These are phyloP conservation scores for Macrolepiota albuminosa DNA, from an alignment of 768 basidiomycete genomes.

Conservation along the genomic window DNA sequence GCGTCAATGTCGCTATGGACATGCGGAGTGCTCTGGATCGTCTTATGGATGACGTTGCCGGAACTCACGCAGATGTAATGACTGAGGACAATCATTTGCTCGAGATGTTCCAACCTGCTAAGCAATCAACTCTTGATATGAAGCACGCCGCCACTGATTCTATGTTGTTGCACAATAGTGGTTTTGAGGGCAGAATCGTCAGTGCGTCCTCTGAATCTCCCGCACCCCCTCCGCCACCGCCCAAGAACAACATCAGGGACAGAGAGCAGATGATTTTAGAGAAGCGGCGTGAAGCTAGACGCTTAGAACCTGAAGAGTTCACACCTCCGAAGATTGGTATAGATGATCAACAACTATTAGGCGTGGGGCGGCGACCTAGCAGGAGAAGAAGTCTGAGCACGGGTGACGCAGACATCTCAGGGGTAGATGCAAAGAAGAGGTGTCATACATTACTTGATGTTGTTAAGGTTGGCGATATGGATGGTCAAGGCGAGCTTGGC, in stretches of 20 bases:
- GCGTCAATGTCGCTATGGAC: constrained; percentile 59
- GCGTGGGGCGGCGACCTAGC: constrained; percentile 46
- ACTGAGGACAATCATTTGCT: constrained; percentile 39
- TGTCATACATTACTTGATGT: constrained; percentile 36
- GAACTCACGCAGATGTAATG: constrained; percentile 32
- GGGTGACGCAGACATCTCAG: constrained; percentile 56
- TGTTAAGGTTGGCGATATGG: constrained; percentile 22
- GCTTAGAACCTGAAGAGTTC: constrained; percentile 44
- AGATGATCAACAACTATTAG: constrained; percentile 23
- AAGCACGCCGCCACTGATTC: constrained; percentile 53
- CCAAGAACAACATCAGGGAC: constrained; percentile 60
- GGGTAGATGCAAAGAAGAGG: constrained; percentile 27
- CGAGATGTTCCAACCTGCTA: constrained; percentile 21
- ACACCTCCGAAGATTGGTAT: constrained; percentile 9
- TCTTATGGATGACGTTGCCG: constrained; percentile 66
- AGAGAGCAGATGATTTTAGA: constrained; percentile 69
- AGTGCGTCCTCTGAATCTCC: constrained; percentile 38
- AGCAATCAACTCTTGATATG: constrained; percentile 20
- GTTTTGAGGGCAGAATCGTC: constrained; percentile 33
- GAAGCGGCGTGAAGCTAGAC: constrained; percentile 60
- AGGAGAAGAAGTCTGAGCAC: constrained; percentile 75
- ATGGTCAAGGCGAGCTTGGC: constrained; percentile 42
- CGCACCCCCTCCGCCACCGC: constrained; percentile 45
- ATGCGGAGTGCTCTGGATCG: constrained; percentile 72
- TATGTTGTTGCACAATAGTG: constrained; percentile 32